These are phyloP conservation scores for Hygrocybe punicea DNA, from an alignment of 768 basidiomycete genomes.

Conservation along the genomic window DNA sequence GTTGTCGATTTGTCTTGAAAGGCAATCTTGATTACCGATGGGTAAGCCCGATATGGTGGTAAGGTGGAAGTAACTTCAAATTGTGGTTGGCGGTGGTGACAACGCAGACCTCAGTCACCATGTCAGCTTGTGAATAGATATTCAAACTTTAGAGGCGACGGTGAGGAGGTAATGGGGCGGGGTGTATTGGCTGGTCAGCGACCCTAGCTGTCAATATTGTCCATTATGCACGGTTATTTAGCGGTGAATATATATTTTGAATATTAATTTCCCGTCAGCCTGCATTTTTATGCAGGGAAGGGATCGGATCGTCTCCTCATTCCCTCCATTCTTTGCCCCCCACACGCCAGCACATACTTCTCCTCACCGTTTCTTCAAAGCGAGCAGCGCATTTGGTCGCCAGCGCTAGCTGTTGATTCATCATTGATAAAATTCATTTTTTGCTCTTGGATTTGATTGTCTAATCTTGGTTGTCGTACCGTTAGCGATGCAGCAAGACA, in stretches of 20 bases:
- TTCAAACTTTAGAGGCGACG: too few relatives aligned
- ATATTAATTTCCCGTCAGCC: neutral
- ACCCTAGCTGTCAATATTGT: too few relatives aligned
- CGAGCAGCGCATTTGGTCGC: neutral
- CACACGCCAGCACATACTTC: neutral
- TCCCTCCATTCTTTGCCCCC: neutral
- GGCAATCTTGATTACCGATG: neutral
- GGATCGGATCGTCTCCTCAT: neutral
- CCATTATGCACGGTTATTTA: too few relatives aligned
- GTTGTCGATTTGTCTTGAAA: neutral
- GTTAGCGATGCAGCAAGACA: slow-evolving; percentile 35
- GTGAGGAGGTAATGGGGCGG: too few relatives aligned
- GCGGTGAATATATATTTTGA: too few relatives aligned
- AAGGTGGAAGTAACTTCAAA: neutral
- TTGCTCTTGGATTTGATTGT: neutral
- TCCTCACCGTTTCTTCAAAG: neutral
- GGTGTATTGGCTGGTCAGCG: too few relatives aligned
- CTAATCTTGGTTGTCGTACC: neutral
- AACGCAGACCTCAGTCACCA: too few relatives aligned
- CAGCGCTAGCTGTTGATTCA: neutral
- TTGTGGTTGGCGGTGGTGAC: neutral
- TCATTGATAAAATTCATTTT: neutral
- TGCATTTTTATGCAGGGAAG: neutral
- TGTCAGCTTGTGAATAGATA: too few relatives aligned
- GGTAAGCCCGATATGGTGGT: neutral